Evolutionary conservation across 2,329 filamentous ascomycete genomes (phyloP), one percentile per base, ranked within the genome.

Genomic region (Cadophora gregata): DNA sequence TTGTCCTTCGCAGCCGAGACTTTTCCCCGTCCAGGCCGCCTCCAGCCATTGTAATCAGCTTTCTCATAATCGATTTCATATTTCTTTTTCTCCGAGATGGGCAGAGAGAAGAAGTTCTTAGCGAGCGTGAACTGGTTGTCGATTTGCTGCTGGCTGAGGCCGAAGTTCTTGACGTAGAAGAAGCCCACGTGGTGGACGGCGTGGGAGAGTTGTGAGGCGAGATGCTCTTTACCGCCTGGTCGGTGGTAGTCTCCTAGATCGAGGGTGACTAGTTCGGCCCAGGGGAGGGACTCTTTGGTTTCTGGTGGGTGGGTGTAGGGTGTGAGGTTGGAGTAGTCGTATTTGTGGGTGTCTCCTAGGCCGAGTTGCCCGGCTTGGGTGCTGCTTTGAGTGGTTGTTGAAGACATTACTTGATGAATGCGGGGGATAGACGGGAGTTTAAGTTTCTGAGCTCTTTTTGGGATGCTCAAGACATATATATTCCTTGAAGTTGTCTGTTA

Each of bases 91-190:
- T 90, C 86, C 10, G 86, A 83, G 0, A 81, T 78, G 0, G 86
- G 80, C 0, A 89, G 78, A 4, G 82, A 75, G 72, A 88, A 89
- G 68, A 90, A 83, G 42, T 84, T 80, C 65, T 86, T 85, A 1
- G 83, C 87, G 2, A 90, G 81, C 14, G 86, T 85, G 68, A 89
- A 90, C 69, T 90, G 87, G 6, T 80, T 79, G 69, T 89, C 83
- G 1, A 90, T 81, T 73, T 87, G 80, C 56, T 88, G 85, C 74
- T 89, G 85, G 0, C 77, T 79, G n/a, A 90, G 80, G 36, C 86
- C 86, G 68, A 86, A 89, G 76, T 89, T 88, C 66, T 83, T 84
- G 24, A 89, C 83, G 68, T 89, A 88, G 78, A 89, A 90, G 78
- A 89, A 86, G 0, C 86, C 85, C 70, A 82, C 78, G 62, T 81